These are phyloP conservation scores for Trichoderma oligosporum DNA, from an alignment of 2,329 filamentous ascomycete species.

Conservation along the genomic window DNA sequence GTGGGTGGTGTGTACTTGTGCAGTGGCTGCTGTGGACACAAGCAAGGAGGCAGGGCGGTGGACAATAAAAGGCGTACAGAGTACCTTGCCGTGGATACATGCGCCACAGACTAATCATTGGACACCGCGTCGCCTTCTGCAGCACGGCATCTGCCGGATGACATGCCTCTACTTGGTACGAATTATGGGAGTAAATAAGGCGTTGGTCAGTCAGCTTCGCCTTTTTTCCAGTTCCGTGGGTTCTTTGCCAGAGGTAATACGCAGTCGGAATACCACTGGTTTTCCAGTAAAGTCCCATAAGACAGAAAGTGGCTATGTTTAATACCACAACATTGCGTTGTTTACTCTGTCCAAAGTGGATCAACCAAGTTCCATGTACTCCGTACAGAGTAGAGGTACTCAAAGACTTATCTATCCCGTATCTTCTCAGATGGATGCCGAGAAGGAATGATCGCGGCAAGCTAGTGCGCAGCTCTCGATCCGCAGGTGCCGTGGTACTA, in stretches of 20 bases:
- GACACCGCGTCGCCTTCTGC: constrained; percentile 1
- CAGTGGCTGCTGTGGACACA: neutral
- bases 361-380: neutral
- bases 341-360: constrained; percentile 1
- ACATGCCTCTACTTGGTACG: neutral
- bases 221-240: too few species aligned
- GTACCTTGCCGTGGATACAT: too few species aligned
- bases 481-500: constrained; percentile 13
- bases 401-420: neutral
- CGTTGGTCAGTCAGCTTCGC: too few species aligned
- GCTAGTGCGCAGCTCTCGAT: constrained; percentile 11
- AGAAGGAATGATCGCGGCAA: neutral
- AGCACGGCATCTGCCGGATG: constrained; percentile 13
- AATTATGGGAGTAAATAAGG: neutral
- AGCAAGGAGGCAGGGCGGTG: constrained; percentile 2
- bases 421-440: neutral
- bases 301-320: too few species aligned
- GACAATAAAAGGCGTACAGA: constrained; percentile 14
- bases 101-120: constrained; percentile 12
- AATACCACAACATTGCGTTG: neutral
- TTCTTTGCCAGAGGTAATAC: too few species aligned
- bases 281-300: too few species aligned
- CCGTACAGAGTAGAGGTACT: neutral
- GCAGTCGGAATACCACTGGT: too few species aligned
- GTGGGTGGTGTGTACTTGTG: constrained; percentile 7